Conservation (phyloP, 306 rosid genomes). For the Senna siamea region DNA sequence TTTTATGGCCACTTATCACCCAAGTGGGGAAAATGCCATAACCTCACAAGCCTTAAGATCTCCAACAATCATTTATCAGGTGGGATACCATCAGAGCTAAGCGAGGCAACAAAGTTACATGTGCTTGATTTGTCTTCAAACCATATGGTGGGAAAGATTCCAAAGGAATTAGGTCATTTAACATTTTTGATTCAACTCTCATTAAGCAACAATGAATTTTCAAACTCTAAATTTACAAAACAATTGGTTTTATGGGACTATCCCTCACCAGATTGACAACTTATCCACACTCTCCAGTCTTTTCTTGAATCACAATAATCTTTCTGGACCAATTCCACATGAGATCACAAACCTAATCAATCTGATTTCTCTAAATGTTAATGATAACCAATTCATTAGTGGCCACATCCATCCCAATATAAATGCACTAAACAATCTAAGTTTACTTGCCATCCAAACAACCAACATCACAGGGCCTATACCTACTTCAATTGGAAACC, state of each 20-base stretch:
- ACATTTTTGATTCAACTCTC: too few species aligned
- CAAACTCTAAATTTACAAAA: too few species aligned
- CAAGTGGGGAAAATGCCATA: too few species aligned
- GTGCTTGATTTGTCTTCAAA: constrained; percentile 26
- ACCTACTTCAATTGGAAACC: background rate
- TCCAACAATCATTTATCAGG: too few species aligned
- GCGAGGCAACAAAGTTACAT: background rate
- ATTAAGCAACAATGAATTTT: too few species aligned
- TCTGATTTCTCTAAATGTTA: too few species aligned
- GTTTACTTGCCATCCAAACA: background rate
- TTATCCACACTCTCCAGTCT: background rate
- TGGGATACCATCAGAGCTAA: background rate
- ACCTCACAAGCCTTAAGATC: too few species aligned
- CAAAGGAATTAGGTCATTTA: background rate
- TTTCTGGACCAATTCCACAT: background rate
- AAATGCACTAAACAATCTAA: background rate
- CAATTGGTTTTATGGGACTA: too few species aligned
- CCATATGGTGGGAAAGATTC: background rate
- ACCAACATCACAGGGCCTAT: too few species aligned
- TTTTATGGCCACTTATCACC: too few species aligned
- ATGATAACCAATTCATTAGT: too few species aligned
- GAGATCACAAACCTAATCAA: too few species aligned
- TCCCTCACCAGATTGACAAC: constrained; percentile 2
- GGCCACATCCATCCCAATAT: background rate
- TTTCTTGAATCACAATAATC: background rate